Evolutionary conservation across 805 yeast species (phyloP).

Genomic region (Candida patagonica): DNA sequence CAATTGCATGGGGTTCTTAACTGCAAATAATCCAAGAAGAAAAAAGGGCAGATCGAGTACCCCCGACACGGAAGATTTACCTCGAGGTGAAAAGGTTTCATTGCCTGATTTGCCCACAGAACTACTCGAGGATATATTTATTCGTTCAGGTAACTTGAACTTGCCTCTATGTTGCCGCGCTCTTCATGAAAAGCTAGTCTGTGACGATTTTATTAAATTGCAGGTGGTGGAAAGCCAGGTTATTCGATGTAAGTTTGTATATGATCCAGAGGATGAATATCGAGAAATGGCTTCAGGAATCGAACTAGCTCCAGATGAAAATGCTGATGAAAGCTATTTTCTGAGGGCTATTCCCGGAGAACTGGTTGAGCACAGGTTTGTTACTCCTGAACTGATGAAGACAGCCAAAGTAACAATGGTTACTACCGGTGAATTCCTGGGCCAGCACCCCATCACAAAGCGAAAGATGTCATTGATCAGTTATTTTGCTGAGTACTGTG

Average conservation of each 20-base stretch:
- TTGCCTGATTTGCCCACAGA: slow-evolving; percentile 37
- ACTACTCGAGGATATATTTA: slow-evolving; percentile 32
- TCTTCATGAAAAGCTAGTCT: slow-evolving; percentile 22
- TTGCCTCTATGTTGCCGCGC: slow-evolving; percentile 31
- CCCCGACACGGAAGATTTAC: background rate
- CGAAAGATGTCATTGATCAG: background rate
- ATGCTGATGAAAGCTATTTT: too few relatives aligned
- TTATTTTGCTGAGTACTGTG: background rate
- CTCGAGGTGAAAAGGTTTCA: background rate
- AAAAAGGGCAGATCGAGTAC: background rate
- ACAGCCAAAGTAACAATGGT: slow-evolving; percentile 7
- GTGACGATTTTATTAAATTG: slow-evolving; percentile 21
- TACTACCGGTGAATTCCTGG: background rate
- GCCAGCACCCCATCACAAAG: background rate
- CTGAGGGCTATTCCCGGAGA: background rate
- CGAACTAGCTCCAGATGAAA: too few relatives aligned
- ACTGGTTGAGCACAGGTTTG: background rate
- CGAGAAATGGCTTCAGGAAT: too few relatives aligned
- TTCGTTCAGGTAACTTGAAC: slow-evolving; percentile 29
- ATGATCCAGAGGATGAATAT: too few relatives aligned
- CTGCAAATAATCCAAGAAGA: slow-evolving; percentile 5
- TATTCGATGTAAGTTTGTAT: too few relatives aligned
- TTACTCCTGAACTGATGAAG: slow-evolving; percentile 6
- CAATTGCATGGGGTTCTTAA: slow-evolving; percentile 8
- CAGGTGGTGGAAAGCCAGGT: slow-evolving; percentile 17